A percentile compares a stretch with the other conserved stretches of the same genome.
phyloP scores from a whole-genome alignment of 306 rosid species.

The Malus sylvestris region DNA sequence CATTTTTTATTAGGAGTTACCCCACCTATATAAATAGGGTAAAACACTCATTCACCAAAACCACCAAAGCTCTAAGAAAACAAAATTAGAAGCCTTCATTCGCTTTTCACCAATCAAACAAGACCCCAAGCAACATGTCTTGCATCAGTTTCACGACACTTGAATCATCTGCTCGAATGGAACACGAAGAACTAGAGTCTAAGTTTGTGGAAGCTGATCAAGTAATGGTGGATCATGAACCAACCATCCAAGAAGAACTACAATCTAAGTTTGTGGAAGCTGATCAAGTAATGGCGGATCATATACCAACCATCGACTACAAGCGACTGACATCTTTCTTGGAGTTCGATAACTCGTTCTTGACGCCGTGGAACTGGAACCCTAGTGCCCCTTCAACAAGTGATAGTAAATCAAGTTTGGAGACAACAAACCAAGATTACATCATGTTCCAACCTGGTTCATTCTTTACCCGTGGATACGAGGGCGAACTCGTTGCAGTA shows the following conservation, averaged over 20 bases:
- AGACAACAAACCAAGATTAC: background rate
- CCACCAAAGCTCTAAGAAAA: background rate
- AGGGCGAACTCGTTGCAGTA: background rate
- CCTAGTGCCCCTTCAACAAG: background rate
- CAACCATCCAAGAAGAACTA: background rate
- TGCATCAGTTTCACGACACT: background rate
- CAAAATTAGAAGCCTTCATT: background rate
- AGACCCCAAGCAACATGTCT: background rate
- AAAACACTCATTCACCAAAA: background rate
- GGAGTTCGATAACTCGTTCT: conserved; percentile 10
- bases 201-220: too few species aligned
- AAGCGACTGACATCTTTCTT: conserved; percentile 18
- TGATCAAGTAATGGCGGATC: background rate
- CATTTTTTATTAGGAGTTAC: background rate
- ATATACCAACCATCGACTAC: background rate
- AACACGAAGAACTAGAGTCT: background rate
- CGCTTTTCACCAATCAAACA: background rate
- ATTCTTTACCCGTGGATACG: background rate
- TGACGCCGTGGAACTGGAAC: conserved; percentile 18
- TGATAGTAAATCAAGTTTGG: background rate
- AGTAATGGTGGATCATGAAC: too few species aligned
- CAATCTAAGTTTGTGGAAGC: background rate
- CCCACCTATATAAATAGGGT: background rate
- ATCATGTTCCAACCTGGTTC: background rate
- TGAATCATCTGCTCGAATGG: background rate